Evolutionary conservation across 768 basidiomycete species (phyloP), one percentile per base, ranked within the genome.

Genomic region (Russula earlei): DNA sequence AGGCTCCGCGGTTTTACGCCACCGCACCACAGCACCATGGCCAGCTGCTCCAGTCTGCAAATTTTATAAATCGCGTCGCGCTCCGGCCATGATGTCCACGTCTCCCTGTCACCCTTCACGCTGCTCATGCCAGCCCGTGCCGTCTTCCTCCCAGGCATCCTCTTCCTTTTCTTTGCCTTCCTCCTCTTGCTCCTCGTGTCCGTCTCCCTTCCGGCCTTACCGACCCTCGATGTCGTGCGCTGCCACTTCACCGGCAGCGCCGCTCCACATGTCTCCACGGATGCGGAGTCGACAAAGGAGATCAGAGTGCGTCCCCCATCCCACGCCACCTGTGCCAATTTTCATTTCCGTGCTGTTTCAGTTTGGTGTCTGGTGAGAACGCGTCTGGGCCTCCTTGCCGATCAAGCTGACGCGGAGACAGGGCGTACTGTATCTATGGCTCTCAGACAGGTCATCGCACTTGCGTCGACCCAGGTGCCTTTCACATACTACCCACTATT

Each of bases 341-440:
- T 37, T 37, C 5, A 19, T 36, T 15, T 29, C 31, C 42, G 50
- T 53, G 20, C 34, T 62, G 22, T 15, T 8, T 52, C 42, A 89
- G 86, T 76, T 86, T 64, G 87, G 87, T 62, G 73, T 86, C 31
- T 89, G 87, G 87, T 86, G 55, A 52, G 68, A 34, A 48, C 17
- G 14, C 2, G 14, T 20, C 45, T 5, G 20, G 25, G 12, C 5
- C 62, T 29, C 45, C 52, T 50, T 33, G 7, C 31, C 41, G 44
- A 19, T 22, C n/a, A 25, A 36, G 40, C 46, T 59, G 34, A 47
- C 9, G 20, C 29, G 29, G 19, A 27, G 9, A 15, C 9, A 87
- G 87, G 87, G 75, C 79, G 5, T 76, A 78, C 52, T 89, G 87
- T 66, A 61, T 62, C 45, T 76, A 72, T 47, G 80, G 79, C 57